Base-by-base conservation (phyloP, 371 early-diverging fungal species). In the Mucor piriformis region DNA sequence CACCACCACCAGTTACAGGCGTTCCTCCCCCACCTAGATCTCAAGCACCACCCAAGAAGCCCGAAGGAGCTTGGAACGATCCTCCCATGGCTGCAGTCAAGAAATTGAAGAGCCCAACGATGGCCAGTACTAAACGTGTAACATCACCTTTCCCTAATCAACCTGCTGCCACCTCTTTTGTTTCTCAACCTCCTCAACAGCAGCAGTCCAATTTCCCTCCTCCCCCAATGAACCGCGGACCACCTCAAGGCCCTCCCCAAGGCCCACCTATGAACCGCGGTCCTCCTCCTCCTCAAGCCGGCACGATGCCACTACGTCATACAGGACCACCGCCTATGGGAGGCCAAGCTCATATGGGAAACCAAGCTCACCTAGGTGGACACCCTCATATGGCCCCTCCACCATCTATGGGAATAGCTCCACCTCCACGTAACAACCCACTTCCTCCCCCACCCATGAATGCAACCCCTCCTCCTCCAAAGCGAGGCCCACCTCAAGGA, bases 21-120 rank as follows among this genome's bases (percentile, higher is more conserved):
- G 38, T 53, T 25, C 47, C 63, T 21, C 58, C 59, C 35, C 15
- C 58, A 23, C 56, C 63, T 44, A 27, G 43, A 8, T 40, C 59
- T 51, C 60, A 54, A 13, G 71, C 77, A 21, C 67, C 68, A 35
- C 66, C 63, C 20, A 69, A 68, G 53, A 59, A 66, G 40, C 46
- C 66, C 15, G 63, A 70, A 25, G 78, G 75, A 44, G 75, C 75
- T 49, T 85, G 85, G 86, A 85, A 87, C 55, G 86, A 87, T 60
- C 84, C 85, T 29, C 85, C 78, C 27, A 70, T 78, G 12, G 21
- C 44, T 63, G 21, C 50, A 23, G 25, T 47, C 62, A 56, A 66
- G 44, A 62, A 67, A 21, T 42, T 61, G 13, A 67, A 66, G 57
- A 73, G 72, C 32, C 71, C 78, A 10, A 66, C 57, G 15, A 57